phyloP scores from a whole-genome alignment of 1,284 basidiomycete genomes.

The Ganoderma sp. region DNA sequence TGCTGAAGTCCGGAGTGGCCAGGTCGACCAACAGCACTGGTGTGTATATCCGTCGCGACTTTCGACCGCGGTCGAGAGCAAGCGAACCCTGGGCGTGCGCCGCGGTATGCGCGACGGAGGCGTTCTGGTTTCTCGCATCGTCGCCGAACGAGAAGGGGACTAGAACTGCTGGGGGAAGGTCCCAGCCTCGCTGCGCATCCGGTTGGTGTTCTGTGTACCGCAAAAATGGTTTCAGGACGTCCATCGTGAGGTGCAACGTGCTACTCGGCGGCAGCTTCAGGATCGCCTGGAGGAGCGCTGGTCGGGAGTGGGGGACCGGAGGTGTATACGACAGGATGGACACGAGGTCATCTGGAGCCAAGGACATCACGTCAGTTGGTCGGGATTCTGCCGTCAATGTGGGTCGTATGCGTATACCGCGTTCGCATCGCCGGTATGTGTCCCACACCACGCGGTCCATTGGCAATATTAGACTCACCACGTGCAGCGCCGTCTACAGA shows the following conservation, averaged over 20 bases:
- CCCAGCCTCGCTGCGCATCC: slow-evolving; percentile 94
- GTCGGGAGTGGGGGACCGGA: slow-evolving; percentile 70
- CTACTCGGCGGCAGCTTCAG: slow-evolving; percentile 74
- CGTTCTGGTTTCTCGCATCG: slow-evolving; percentile 6
- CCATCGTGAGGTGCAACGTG: slow-evolving; percentile 71
- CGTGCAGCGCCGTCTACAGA: slow-evolving; percentile 46
- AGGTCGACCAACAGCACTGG: slow-evolving; percentile 85
- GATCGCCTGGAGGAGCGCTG: slow-evolving; percentile 76
- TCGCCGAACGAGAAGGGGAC: slow-evolving; percentile 48
- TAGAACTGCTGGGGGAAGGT: slow-evolving; percentile 85
- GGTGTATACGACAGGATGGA: slow-evolving; percentile 70
- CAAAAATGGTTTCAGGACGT: slow-evolving; percentile 86
- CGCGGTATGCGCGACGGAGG: slow-evolving; percentile 4
- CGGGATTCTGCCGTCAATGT: slow-evolving; percentile 9
- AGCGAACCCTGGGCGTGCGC: neutral
- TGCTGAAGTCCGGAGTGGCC: slow-evolving; percentile 97
- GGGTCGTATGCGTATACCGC: slow-evolving; percentile 11
- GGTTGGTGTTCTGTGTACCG: slow-evolving; percentile 96
- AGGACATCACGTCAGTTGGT: slow-evolving; percentile 16
- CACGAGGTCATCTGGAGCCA: slow-evolving; percentile 59
- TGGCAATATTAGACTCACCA: slow-evolving; percentile 46
- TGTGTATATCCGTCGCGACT: slow-evolving; percentile 71
- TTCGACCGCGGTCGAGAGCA: slow-evolving; percentile 7
- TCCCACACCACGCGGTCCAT: neutral
- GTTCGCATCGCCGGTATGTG: neutral